Conservation (phyloP, 2,329 filamentous ascomycete genomes). For the Exophiala viscosa region DNA sequence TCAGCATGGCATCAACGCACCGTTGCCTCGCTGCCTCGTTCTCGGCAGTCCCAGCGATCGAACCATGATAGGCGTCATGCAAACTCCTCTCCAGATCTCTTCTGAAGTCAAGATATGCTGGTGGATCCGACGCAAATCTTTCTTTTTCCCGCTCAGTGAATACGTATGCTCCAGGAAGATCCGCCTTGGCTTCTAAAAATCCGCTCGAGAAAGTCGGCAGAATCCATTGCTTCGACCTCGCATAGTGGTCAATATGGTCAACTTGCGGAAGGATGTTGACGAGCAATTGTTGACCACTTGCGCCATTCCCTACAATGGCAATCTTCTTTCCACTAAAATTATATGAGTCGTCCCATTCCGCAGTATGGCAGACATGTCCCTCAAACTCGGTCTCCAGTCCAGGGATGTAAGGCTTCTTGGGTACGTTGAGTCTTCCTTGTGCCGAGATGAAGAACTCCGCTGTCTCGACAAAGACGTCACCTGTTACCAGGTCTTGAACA, state of each 20-base stretch:
- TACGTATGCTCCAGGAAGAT: constrained; percentile 6
- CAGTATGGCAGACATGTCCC: constrained; percentile 30
- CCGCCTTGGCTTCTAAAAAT: background rate
- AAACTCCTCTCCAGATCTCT: constrained; percentile 9
- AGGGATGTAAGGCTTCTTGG: constrained; percentile 35
- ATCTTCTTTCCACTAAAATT: constrained; percentile 57
- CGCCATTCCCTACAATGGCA: constrained; percentile 62
- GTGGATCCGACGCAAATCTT: background rate
- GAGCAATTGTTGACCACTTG: constrained; percentile 44
- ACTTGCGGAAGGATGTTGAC: background rate
- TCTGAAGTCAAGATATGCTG: constrained; percentile 13
- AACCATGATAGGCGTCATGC: constrained; percentile 1
- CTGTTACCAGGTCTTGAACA: constrained; percentile 1
- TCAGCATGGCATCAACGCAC: background rate
- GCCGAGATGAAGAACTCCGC: constrained; percentile 53
- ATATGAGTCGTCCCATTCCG: constrained; percentile 42
- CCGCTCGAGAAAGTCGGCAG: background rate
- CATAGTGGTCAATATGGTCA: constrained; percentile 1
- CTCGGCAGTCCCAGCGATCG: background rate
- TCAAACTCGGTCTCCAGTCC: constrained; percentile 28
- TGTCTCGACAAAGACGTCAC: background rate
- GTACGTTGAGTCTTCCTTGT: constrained; percentile 57
- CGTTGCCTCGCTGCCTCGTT: background rate
- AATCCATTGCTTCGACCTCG: constrained; percentile 1
- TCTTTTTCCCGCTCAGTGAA: constrained; percentile 13